Percentiles rank a stretch among this genome's conserved stretches.
phyloP scores from a whole-genome alignment of 202 grass and related monocot species.

The Zizania palustris region DNA sequence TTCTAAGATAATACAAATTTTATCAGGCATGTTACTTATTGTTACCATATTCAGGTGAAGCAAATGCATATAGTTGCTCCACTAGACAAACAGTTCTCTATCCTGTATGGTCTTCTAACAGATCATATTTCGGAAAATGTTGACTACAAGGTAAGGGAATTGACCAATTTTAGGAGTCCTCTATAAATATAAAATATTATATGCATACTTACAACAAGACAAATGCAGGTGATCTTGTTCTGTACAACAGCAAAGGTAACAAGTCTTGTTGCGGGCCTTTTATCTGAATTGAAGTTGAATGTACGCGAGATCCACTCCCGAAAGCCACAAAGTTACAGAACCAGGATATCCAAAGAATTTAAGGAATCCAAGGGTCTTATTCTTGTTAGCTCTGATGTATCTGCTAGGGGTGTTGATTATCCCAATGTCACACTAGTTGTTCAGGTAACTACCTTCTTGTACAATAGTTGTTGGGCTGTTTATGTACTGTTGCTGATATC shows the following conservation, averaged over 20 bases:
- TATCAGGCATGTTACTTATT: conserved; percentile 7
- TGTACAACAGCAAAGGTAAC: conserved; percentile 97
- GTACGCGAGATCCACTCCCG: conserved; percentile 93
- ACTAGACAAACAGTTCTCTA: conserved; percentile 84
- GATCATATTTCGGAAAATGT: conserved; percentile 96
- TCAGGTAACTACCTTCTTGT: conserved; percentile 63
- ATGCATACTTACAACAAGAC: conserved; percentile 24
- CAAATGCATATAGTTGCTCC: conserved; percentile 91
- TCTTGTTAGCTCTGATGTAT: conserved; percentile 98
- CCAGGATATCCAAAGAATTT: conserved; percentile 99
- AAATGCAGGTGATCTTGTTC: conserved; percentile 93
- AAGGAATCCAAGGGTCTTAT: conserved; percentile 97
- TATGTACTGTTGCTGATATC: conserved; percentile 5
- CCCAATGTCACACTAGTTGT: conserved; percentile 96
- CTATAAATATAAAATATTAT: conserved; percentile 20
- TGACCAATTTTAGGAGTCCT: conserved; percentile 4
- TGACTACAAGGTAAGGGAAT: conserved; percentile 78
- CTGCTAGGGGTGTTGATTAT: conserved; percentile 92
- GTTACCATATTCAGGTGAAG: conserved; percentile 71
- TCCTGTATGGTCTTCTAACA: conserved; percentile 79
- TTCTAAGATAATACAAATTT: conserved; percentile 1
- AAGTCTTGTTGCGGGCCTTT: conserved; percentile 77
- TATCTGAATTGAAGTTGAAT: conserved; percentile 90
- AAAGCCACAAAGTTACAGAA: conserved; percentile 95
- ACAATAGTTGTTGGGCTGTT: neutral